These are phyloP conservation scores for Nannizzia gypsea DNA, from an alignment of 2,329 filamentous ascomycete species.

Conservation along the genomic window DNA sequence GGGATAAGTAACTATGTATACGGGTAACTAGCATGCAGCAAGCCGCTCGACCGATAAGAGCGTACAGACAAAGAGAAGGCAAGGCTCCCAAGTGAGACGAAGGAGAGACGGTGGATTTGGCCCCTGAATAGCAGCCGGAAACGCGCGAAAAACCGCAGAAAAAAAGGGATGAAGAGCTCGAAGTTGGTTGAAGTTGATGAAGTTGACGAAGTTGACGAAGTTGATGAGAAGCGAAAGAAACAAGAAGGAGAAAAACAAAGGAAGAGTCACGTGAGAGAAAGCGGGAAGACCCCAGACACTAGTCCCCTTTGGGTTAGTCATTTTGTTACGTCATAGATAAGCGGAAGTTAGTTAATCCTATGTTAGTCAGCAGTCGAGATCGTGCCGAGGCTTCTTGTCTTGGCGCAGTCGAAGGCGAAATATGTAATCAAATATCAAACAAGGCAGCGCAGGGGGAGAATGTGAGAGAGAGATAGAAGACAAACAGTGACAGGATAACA, in stretches of 20 bases:
- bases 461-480: too few relatives aligned
- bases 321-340: neutral
- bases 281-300: constrained; percentile 1
- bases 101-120: neutral
- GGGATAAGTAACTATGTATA: neutral
- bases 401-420: neutral
- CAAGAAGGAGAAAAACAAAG: neutral
- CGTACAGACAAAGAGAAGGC: neutral
- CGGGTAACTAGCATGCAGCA: neutral
- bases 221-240: neutral
- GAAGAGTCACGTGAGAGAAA: neutral
- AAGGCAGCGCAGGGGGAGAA: too few relatives aligned
- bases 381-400: neutral
- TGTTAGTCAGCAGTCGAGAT: neutral
- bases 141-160: neutral
- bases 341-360: neutral
- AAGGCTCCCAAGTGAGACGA: neutral
- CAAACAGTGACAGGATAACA: neutral
- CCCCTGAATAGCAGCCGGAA: neutral
- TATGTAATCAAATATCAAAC: neutral
- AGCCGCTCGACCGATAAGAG: neutral
- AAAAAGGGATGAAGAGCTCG: neutral
- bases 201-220: neutral
- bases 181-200: constrained; percentile 8
- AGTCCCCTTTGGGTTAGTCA: neutral